Conservation (phyloP, 1,139 yeast species). For the Saccharomyces hybrid region DNA sequence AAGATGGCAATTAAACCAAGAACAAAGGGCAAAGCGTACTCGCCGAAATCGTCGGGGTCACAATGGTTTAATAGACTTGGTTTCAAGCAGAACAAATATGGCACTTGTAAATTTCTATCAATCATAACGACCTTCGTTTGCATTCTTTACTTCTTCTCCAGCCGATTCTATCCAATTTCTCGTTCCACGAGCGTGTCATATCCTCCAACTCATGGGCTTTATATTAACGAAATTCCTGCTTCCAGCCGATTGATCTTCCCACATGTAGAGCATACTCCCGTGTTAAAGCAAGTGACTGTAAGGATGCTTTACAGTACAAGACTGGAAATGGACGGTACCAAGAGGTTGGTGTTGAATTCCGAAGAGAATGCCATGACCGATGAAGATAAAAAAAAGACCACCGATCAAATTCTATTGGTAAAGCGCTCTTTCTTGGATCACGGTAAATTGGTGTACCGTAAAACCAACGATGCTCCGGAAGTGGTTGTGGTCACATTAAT, state of each 20-base stretch:
- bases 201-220: constrained; percentile 37
- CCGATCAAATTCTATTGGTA: constrained; percentile 37
- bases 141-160: constrained; percentile 8
- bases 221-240: constrained; percentile 40
- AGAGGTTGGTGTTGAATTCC: constrained; percentile 40
- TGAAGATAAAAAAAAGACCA: constrained; percentile 36
- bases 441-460: constrained; percentile 50
- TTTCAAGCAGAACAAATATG: background rate
- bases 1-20: constrained; percentile 15
- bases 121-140: constrained; percentile 7
- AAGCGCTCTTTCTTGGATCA: constrained; percentile 55
- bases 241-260: constrained; percentile 54
- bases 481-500: constrained; percentile 74
- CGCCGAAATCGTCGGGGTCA: background rate
- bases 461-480: constrained; percentile 46
- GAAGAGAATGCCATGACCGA: constrained; percentile 39
- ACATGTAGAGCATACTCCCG: constrained; percentile 55
- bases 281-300: constrained; percentile 48
- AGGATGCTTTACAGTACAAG: constrained; percentile 43
- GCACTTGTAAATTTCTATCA: background rate
- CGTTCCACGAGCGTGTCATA: constrained; percentile 5
- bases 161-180: constrained; percentile 8
- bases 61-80: background rate
- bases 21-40: constrained; percentile 7
- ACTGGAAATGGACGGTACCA: constrained; percentile 37